phyloP scores from a whole-genome alignment of 345 rosid species.

The Boechera retrofracta region DNA sequence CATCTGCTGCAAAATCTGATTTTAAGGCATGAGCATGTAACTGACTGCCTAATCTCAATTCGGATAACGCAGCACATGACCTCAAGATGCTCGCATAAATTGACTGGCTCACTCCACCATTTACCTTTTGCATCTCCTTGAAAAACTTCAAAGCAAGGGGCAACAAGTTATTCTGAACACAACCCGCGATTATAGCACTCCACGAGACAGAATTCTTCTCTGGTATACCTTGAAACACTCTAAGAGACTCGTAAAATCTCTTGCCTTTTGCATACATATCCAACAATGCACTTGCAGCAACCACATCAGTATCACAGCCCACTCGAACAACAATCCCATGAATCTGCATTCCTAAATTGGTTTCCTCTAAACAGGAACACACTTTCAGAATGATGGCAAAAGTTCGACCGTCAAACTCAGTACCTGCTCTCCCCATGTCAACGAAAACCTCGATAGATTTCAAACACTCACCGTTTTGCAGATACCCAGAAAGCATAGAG shows the following conservation, averaged over 20 bases:
- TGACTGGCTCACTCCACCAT: slow-evolving; percentile 74
- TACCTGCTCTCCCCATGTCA: slow-evolving; percentile 60
- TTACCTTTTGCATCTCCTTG: slow-evolving; percentile 67
- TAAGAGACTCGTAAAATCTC: slow-evolving; percentile 59
- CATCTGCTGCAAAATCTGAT: slow-evolving; percentile 61
- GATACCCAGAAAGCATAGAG: slow-evolving; percentile 78
- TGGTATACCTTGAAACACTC: slow-evolving; percentile 62
- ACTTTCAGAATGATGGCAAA: slow-evolving; percentile 70
- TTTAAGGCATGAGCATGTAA: slow-evolving; percentile 87
- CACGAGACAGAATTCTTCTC: slow-evolving; percentile 79
- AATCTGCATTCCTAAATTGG: slow-evolving; percentile 64
- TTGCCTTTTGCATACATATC: slow-evolving; percentile 92
- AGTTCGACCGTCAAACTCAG: slow-evolving; percentile 56
- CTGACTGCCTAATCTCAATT: slow-evolving; percentile 65
- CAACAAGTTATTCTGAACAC: slow-evolving; percentile 65
- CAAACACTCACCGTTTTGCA: slow-evolving; percentile 57
- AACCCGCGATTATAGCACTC: slow-evolving; percentile 87
- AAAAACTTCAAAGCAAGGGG: slow-evolving; percentile 62
- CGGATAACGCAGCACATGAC: slow-evolving; percentile 71
- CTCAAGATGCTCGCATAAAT: slow-evolving; percentile 84
- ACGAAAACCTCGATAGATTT: slow-evolving; percentile 56
- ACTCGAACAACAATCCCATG: slow-evolving; percentile 62
- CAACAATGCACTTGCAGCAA: slow-evolving; percentile 78
- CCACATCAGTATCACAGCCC: slow-evolving; percentile 69
- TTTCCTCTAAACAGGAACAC: slow-evolving; percentile 58